These are phyloP conservation scores for Suillus cothurnatus DNA, from an alignment of 768 basidiomycete genomes.

Conservation along the genomic window DNA sequence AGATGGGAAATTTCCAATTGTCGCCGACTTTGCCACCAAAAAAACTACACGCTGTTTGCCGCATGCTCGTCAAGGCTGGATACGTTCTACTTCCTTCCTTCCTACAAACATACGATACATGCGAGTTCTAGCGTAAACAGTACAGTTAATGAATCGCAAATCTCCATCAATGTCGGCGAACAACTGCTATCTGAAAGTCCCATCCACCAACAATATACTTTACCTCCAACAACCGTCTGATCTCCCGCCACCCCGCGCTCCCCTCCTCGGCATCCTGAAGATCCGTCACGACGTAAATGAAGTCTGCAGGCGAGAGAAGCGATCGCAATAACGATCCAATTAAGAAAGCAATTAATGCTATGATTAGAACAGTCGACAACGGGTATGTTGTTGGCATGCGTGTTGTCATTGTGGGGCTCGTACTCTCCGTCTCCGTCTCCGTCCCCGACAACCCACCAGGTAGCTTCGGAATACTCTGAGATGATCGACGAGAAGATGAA, in stretches of 20 bases:
- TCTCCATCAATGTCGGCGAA: slow-evolving; percentile 59
- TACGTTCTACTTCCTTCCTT: background rate
- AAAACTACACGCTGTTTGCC: slow-evolving; percentile 37
- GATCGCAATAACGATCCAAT: slow-evolving; percentile 90
- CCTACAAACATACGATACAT: slow-evolving; percentile 1
- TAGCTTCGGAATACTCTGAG: slow-evolving; percentile 27
- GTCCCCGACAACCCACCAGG: slow-evolving; percentile 38
- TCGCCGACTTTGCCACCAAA: slow-evolving; percentile 19
- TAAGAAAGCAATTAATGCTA: slow-evolving; percentile 86
- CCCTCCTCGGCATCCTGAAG: slow-evolving; percentile 53
- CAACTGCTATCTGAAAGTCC: slow-evolving; percentile 87
- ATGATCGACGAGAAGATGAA: slow-evolving; percentile 26
- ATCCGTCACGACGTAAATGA: slow-evolving; percentile 76
- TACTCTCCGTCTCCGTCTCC: slow-evolving; percentile 18
- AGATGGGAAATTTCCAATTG: slow-evolving; percentile 38
- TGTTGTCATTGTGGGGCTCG: background rate
- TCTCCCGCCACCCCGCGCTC: slow-evolving; percentile 77
- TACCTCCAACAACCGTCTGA: slow-evolving; percentile 77
- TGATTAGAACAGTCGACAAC: slow-evolving; percentile 64
- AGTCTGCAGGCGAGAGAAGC: slow-evolving; percentile 87
- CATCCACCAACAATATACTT: slow-evolving; percentile 82
- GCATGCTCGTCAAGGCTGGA: slow-evolving; percentile 6
- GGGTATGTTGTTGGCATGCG: slow-evolving; percentile 34
- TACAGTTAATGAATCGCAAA: background rate
- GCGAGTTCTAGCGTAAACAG: background rate